phyloP scores from a whole-genome alignment of 805 yeast species.

The Candida xyloterini region DNA sequence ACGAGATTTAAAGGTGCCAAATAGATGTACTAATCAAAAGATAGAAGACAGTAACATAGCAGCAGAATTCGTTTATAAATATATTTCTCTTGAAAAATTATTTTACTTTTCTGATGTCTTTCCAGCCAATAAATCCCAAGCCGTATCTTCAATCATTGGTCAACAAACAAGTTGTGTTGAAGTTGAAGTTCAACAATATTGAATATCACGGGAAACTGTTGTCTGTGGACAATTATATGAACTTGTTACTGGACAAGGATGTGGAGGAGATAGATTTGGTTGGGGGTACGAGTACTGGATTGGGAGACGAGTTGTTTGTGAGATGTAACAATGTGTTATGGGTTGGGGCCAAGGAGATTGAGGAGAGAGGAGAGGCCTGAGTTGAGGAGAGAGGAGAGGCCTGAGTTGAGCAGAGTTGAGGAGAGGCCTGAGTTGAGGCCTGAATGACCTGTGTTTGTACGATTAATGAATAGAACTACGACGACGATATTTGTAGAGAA shows the following conservation, averaged over 20 bases:
- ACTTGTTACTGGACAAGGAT: slow-evolving; percentile 65
- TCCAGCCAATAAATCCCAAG: slow-evolving; percentile 78
- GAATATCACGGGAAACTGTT: slow-evolving; percentile 78
- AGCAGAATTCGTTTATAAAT: slow-evolving; percentile 10
- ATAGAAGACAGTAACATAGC: slow-evolving; percentile 10
- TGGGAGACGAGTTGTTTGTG: slow-evolving; percentile 63
- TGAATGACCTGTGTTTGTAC: no score
- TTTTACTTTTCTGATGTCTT: slow-evolving; percentile 30
- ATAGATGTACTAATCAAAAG: slow-evolving; percentile 15
- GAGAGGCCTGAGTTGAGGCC: no score
- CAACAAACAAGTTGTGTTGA: slow-evolving; percentile 68
- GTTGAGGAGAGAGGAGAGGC: no score
- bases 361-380: no score
- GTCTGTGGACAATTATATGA: slow-evolving; percentile 91
- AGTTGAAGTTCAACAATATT: slow-evolving; percentile 86
- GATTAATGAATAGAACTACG: no score
- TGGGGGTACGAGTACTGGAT: slow-evolving; percentile 30
- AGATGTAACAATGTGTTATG: slow-evolving; percentile 90
- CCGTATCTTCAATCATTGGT: slow-evolving; percentile 81
- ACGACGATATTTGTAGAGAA: no score
- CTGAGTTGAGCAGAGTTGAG: no score
- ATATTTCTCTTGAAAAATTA: slow-evolving; percentile 1
- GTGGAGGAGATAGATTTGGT: slow-evolving; percentile 37
- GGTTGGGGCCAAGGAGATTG: slow-evolving; percentile 44
- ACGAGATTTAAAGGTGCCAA: slow-evolving; percentile 62